Base-by-base conservation (phyloP, 306 rosid genomes). In the Abrus pulchellus region DNA sequence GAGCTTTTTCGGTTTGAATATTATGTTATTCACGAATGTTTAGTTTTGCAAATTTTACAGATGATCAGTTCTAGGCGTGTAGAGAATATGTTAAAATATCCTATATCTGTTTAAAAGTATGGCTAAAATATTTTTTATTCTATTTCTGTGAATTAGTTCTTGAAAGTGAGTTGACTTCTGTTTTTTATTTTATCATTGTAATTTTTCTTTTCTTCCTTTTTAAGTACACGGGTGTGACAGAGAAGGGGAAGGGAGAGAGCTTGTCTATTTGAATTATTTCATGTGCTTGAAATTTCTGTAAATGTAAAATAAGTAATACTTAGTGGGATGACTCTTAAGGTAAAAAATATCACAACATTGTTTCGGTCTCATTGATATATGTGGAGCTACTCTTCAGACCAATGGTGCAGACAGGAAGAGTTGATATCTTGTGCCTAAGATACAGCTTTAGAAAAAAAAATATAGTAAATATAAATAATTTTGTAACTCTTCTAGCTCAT, bases 351-450 rank as follows among this genome's bases (percentile, higher is more conserved):
- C 53, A 43, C 20, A 43, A 9, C 14, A 14, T 8, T 67, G 38
- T 67, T 44, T 43, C 76, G 20, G 1, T 12, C 7, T 43, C 50
- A 14, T n/a, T 38, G 69, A n/a, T 38, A n/a, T 38, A 7, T 7
- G 68, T 65, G 33, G 32, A 27, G 34, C 52, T 14, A 65, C 68
- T 12, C 40, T 65, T 65, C n/a, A 65, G 52, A 41, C 33, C 52
- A 55, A 6, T 7, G 61, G 33, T 12, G 27, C 56, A 50, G 56
- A 12, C 66, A 1, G 13, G 2, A 9, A 36, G 47, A 63, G 20
- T 33, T 8, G n/a, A 20, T 66, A 44, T 43, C 2, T 43, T 9
- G 48, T 63, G 6, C 38, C 70, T n/a, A 14, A 59, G 62, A 56
- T 36, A 13, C 36, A 28, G 30, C 68, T n/a, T 6, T 63, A 7